Conservation (phyloP, 2,329 filamentous ascomycete genomes). For the Penicillium italicum region DNA sequence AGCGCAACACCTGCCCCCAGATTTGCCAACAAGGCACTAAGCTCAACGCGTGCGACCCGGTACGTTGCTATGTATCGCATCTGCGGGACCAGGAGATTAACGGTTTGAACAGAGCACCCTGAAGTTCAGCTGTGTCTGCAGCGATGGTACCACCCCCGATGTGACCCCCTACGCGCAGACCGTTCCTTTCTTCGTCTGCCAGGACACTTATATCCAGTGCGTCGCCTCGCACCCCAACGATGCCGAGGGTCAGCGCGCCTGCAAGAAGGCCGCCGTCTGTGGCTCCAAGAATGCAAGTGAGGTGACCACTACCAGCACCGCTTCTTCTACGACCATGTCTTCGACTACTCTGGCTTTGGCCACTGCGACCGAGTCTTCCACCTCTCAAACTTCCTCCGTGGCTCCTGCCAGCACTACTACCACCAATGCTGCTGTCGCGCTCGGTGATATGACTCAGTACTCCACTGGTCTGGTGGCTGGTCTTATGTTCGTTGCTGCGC, state of each 20-base stretch:
- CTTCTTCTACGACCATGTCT: slow-evolving; percentile 24
- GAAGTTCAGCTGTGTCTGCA: slow-evolving; percentile 56
- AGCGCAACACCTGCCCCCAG: slow-evolving; percentile 58
- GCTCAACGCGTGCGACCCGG: slow-evolving; percentile 55
- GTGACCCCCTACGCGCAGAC: slow-evolving; percentile 56
- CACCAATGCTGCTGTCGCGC: slow-evolving; percentile 46
- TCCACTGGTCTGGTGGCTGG: slow-evolving; percentile 52
- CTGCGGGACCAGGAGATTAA: not conserved
- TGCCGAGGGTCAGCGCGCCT: slow-evolving; percentile 46
- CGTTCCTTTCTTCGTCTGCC: slow-evolving; percentile 60
- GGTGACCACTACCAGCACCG: slow-evolving; percentile 23
- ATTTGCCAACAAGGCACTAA: slow-evolving; percentile 54
- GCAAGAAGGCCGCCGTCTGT: slow-evolving; percentile 50
- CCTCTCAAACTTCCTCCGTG: slow-evolving; percentile 24
- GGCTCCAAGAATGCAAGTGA: slow-evolving; percentile 49
- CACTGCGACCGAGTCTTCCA: slow-evolving; percentile 31
- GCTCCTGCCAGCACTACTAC: slow-evolving; percentile 31
- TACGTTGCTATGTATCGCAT: slow-evolving; percentile 40
- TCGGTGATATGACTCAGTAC: slow-evolving; percentile 46
- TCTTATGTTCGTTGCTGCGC: slow-evolving; percentile 55
- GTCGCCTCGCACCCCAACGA: slow-evolving; percentile 46
- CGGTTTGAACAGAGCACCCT: slow-evolving; percentile 38
- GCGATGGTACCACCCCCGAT: slow-evolving; percentile 53
- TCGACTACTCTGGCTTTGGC: slow-evolving; percentile 27
- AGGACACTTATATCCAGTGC: slow-evolving; percentile 50